These are phyloP conservation scores for Quercus rubra DNA, from an alignment of 306 rosid genomes.

Conservation along the genomic window DNA sequence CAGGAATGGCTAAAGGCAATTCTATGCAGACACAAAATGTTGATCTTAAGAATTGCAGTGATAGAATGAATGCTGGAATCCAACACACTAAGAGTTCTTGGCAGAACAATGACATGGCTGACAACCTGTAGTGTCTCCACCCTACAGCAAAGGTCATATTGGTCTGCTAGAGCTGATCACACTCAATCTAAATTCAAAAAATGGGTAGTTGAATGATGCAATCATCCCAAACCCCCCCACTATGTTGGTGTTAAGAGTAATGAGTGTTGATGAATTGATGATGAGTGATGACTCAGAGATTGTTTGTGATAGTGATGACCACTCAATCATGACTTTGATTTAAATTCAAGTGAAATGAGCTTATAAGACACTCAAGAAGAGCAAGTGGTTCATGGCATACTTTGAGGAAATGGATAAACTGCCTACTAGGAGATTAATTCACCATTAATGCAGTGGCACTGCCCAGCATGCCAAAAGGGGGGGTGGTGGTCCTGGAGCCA, in stretches of 20 bases:
- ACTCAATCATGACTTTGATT: conserved; percentile 39
- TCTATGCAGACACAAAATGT: not conserved
- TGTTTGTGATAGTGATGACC: conserved; percentile 32
- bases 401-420: conserved; percentile 25
- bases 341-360: conserved; percentile 26
- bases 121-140: not conserved
- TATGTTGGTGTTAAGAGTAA: not conserved
- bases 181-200: not conserved
- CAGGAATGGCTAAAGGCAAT: no score
- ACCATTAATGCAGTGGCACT: conserved; percentile 34
- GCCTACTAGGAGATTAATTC: conserved; percentile 28
- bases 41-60: not conserved
- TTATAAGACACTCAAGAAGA: conserved; percentile 35
- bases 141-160: not conserved
- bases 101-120: conserved; percentile 3
- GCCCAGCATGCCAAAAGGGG: conserved; percentile 43
- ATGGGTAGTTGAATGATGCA: conserved; percentile 4
- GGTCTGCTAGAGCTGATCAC: conserved; percentile 11
- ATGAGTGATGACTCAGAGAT: conserved; percentile 33
- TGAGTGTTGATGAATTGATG: not conserved
- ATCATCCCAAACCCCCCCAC: not conserved
- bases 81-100: not conserved
- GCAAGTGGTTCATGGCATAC: conserved; percentile 42
- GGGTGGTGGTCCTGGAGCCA: conserved; percentile 35
- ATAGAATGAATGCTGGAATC: not conserved